phyloP scores from a whole-genome alignment of 169 alveolate species.

The Hepatocystis sp. region DNA sequence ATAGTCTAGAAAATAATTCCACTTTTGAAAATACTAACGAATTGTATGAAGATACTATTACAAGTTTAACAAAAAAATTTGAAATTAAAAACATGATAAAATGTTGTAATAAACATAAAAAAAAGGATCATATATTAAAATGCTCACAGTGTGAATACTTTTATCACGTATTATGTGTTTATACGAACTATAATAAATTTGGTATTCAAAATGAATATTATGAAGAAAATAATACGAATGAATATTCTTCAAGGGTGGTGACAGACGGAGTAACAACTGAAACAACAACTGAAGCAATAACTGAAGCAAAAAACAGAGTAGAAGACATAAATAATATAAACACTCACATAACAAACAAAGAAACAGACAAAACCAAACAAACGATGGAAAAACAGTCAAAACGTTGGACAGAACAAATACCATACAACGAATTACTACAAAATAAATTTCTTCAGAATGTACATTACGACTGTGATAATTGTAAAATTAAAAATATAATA shows the following conservation, averaged over 20 bases:
- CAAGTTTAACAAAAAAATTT: not conserved
- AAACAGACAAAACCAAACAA: not conserved
- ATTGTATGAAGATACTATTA: not conserved
- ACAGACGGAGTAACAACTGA: too few relatives aligned
- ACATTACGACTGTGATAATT: conserved; percentile 48
- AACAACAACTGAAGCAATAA: too few relatives aligned
- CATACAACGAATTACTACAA: too few relatives aligned
- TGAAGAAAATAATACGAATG: not conserved
- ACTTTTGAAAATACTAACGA: not conserved
- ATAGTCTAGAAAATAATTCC: not conserved
- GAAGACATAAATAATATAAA: too few relatives aligned
- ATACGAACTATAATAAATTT: conserved; percentile 7
- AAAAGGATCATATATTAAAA: not conserved
- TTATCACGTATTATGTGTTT: conserved; percentile 30
- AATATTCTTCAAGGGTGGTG: not conserved
- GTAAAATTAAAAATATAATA: conserved; percentile 52
- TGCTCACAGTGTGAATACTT: conserved; percentile 34
- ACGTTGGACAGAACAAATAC: too few relatives aligned
- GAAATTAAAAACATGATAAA: conserved; percentile 5
- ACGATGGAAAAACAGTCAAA: not conserved
- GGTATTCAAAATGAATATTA: not conserved
- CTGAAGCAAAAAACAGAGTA: too few relatives aligned
- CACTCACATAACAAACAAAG: too few relatives aligned
- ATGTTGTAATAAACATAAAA: conserved; percentile 26
- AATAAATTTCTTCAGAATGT: not conserved